These are phyloP conservation scores for Lagenidium giganteum DNA, from an alignment of 352 stramenopile genomes.

Conservation along the genomic window DNA sequence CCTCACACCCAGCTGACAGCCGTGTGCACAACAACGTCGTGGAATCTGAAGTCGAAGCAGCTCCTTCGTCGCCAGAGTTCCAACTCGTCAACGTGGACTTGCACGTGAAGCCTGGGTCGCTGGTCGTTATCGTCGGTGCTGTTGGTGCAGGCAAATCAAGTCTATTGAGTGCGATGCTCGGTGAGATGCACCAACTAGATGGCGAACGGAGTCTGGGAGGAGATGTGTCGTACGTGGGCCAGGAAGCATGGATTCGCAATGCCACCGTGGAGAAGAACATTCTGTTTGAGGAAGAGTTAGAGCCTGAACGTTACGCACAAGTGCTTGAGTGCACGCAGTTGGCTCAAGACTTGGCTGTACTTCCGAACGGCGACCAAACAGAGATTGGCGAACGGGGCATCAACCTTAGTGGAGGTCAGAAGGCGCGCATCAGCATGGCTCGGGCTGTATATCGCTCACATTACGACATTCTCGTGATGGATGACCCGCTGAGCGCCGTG, in stretches of 20 bases:
- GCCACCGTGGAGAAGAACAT: slow-evolving; percentile 90
- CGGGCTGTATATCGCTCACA: slow-evolving; percentile 44
- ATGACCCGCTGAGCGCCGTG: slow-evolving; percentile 61
- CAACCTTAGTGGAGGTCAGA: slow-evolving; percentile 84
- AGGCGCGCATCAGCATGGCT: slow-evolving; percentile 54
- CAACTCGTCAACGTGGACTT: slow-evolving; percentile 35
- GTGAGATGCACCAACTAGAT: slow-evolving; percentile 29
- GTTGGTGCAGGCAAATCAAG: slow-evolving; percentile 55
- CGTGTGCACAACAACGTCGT: slow-evolving; percentile 35
- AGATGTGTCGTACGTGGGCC: slow-evolving; percentile 71
- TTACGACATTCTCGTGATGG: slow-evolving; percentile 62
- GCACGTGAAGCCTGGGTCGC: slow-evolving; percentile 42
- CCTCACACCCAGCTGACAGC: not conserved
- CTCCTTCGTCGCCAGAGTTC: slow-evolving; percentile 11
- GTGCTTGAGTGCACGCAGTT: slow-evolving; percentile 37
- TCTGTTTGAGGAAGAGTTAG: slow-evolving; percentile 51
- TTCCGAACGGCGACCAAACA: slow-evolving; percentile 56
- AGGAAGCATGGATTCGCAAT: slow-evolving; percentile 92
- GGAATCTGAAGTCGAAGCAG: slow-evolving; percentile 25
- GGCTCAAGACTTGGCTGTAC: slow-evolving; percentile 24
- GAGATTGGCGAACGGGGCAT: slow-evolving; percentile 74
- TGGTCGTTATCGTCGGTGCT: slow-evolving; percentile 50
- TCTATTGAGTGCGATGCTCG: slow-evolving; percentile 41
- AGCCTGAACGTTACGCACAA: slow-evolving; percentile 24
- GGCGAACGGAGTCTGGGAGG: slow-evolving; percentile 23